Evolutionary conservation across 768 basidiomycete species (phyloP).

Genomic region (Tricholoma matsutake): DNA sequence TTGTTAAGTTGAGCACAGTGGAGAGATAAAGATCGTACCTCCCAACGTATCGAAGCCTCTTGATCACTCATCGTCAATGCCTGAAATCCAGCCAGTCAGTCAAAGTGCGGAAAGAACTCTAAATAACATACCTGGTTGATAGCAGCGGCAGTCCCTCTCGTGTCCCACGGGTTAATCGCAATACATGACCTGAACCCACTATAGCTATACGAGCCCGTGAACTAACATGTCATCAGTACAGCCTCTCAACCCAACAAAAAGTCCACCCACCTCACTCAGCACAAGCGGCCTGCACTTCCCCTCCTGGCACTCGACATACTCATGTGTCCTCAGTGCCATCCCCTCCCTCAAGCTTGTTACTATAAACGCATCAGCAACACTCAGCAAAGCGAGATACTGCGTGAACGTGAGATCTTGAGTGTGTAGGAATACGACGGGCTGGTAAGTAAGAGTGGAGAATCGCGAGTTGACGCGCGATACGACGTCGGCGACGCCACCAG

Average conservation of each 20-base stretch:
- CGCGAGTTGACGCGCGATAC: constrained; percentile 80
- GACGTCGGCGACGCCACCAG: constrained; percentile 69
- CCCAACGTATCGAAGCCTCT: constrained; percentile 74
- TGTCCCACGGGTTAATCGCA: constrained; percentile 84
- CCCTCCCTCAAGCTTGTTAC: constrained; percentile 84
- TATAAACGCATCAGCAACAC: constrained; percentile 81
- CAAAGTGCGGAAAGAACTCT: constrained; percentile 5
- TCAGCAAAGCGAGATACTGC: constrained; percentile 81
- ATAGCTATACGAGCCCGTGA: constrained; percentile 84
- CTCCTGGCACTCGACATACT: constrained; percentile 86
- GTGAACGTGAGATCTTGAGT: constrained; percentile 82
- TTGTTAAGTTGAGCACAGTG: neutral
- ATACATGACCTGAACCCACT: constrained; percentile 86
- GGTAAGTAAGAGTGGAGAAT: constrained; percentile 83
- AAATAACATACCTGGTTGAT: constrained; percentile 46
- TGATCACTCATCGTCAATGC: constrained; percentile 77
- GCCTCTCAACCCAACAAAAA: neutral
- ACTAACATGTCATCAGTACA: constrained; percentile 37
- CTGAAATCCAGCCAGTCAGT: constrained; percentile 21
- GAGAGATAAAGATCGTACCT: constrained; percentile 37
- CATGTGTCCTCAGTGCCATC: constrained; percentile 82
- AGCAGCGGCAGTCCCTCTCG: constrained; percentile 76
- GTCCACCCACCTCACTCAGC: constrained; percentile 62
- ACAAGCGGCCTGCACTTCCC: constrained; percentile 66
- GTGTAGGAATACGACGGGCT: constrained; percentile 83